These are phyloP conservation scores for Termitomyces sp. DNA, from an alignment of 768 basidiomycete genomes.

Conservation along the genomic window DNA sequence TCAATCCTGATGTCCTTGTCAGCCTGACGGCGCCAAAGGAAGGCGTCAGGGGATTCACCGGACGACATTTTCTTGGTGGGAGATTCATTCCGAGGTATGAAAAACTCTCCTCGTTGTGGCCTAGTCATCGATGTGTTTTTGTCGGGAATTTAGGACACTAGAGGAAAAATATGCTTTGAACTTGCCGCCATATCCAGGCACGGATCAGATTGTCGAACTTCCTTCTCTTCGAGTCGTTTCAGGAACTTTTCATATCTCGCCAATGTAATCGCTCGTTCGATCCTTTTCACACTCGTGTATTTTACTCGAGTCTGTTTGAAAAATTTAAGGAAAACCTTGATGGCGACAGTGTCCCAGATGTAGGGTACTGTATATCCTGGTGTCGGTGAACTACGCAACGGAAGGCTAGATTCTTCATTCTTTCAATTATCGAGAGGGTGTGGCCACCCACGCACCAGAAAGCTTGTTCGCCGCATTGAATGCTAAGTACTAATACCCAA, in stretches of 20 bases:
- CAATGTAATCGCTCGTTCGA: neutral
- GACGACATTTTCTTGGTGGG: conserved; percentile 90
- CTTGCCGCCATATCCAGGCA: conserved; percentile 75
- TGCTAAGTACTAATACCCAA: too few relatives aligned
- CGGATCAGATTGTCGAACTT: conserved; percentile 77
- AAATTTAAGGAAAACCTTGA: neutral
- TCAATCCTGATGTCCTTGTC: conserved; percentile 76
- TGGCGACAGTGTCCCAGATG: too few relatives aligned
- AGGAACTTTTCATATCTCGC: conserved; percentile 5
- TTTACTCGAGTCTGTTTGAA: neutral
- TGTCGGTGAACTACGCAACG: too few relatives aligned
- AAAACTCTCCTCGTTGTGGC: neutral
- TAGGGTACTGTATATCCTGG: too few relatives aligned
- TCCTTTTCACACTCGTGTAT: neutral
- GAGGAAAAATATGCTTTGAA: conserved; percentile 74
- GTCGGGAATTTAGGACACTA: conserved; percentile 43
- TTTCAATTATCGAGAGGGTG: too few relatives aligned
- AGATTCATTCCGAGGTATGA: conserved; percentile 85
- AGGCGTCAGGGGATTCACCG: conserved; percentile 71
- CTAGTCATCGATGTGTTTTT: neutral
- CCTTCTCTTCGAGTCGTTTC: conserved; percentile 3
- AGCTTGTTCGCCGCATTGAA: too few relatives aligned
- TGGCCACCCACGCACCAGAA: too few relatives aligned
- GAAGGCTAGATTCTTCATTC: too few relatives aligned
- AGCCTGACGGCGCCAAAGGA: conserved; percentile 94